phyloP scores from a whole-genome alignment of 805 yeast species.

The Ogataea wickerhamii region DNA sequence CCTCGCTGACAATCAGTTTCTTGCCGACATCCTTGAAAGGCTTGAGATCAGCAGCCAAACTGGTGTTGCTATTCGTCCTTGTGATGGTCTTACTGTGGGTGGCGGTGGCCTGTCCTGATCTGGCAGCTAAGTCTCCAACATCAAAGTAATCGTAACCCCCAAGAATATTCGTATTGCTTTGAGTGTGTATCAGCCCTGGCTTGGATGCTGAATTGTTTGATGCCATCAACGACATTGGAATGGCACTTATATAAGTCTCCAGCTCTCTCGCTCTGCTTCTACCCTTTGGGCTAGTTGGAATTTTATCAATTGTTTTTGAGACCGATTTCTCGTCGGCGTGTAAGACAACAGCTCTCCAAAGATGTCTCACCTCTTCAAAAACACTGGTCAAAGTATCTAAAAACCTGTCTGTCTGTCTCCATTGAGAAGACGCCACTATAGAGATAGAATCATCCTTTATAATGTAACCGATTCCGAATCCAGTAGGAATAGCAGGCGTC shows the following conservation, averaged over 20 bases:
- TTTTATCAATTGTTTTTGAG: slow-evolving; percentile 5
- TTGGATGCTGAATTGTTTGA: slow-evolving; percentile 25
- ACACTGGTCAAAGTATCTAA: slow-evolving; percentile 50
- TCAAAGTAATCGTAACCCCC: slow-evolving; percentile 64
- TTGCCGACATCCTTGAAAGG: slow-evolving; percentile 22
- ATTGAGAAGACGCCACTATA: slow-evolving; percentile 53
- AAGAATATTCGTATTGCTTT: slow-evolving; percentile 34
- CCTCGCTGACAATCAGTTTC: slow-evolving; percentile 22
- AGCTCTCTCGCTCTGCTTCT: slow-evolving; percentile 23
- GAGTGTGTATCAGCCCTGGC: slow-evolving; percentile 4
- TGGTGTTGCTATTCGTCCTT: slow-evolving; percentile 25
- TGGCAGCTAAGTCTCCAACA: slow-evolving; percentile 48
- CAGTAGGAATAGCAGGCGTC: slow-evolving; percentile 56
- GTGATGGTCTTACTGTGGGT: slow-evolving; percentile 26
- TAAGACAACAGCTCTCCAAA: slow-evolving; percentile 28
- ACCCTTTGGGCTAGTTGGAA: slow-evolving; percentile 3
- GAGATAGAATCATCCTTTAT: slow-evolving; percentile 49
- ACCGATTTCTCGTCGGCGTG: slow-evolving; percentile 5
- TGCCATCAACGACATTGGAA: slow-evolving; percentile 31
- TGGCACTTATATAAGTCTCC: slow-evolving; percentile 27
- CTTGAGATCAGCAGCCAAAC: slow-evolving; percentile 10
- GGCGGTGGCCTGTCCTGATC: slow-evolving; percentile 37
- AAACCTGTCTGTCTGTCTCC: slow-evolving; percentile 56
- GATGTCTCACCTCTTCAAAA: slow-evolving; percentile 41
- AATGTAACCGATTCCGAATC: slow-evolving; percentile 57